phyloP scores from a whole-genome alignment of 768 basidiomycete species.

The Lactifluus rugatus region DNA sequence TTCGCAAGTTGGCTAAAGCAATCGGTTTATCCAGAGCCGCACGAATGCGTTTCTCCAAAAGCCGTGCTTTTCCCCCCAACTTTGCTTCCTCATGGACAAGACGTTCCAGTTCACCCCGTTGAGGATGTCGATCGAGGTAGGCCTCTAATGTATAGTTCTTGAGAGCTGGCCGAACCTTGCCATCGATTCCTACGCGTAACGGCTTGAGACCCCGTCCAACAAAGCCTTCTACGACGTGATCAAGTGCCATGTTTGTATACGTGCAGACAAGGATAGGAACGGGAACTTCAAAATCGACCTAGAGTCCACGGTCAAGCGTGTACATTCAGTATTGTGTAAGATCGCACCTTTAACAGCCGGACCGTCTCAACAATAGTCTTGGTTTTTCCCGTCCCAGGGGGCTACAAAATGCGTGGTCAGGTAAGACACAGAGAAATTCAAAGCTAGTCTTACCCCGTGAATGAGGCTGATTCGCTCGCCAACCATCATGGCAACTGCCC shows the following conservation, averaged over 20 bases:
- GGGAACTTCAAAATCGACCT: conserved; percentile 73
- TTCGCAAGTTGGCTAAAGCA: conserved; percentile 27
- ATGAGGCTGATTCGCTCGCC: conserved; percentile 69
- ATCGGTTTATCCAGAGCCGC: not conserved
- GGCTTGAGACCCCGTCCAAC: conserved; percentile 53
- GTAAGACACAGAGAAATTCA: not conserved
- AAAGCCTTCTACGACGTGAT: conserved; percentile 78
- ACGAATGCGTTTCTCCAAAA: conserved; percentile 1
- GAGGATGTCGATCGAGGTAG: conserved; percentile 52
- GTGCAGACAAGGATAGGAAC: conserved; percentile 87
- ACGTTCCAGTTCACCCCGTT: conserved; percentile 35
- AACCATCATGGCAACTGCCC: conserved; percentile 82
- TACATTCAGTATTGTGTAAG: not conserved
- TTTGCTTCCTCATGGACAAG: conserved; percentile 33
- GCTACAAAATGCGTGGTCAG: conserved; percentile 35
- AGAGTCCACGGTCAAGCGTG: conserved; percentile 7
- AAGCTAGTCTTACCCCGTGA: conserved; percentile 59
- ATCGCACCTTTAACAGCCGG: conserved; percentile 60
- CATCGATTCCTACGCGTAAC: conserved; percentile 62
- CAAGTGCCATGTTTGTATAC: conserved; percentile 89
- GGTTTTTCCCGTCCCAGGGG: conserved; percentile 90
- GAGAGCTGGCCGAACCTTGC: conserved; percentile 49
- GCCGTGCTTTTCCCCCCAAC: conserved; percentile 22
- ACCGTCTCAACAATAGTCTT: conserved; percentile 83
- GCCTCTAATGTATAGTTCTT: conserved; percentile 50